Evolutionary conservation across 2,329 filamentous ascomycete genomes (phyloP), one percentile per base, ranked within the genome.

Genomic region (Ophiognomonia clavigignenti-juglandacearum): DNA sequence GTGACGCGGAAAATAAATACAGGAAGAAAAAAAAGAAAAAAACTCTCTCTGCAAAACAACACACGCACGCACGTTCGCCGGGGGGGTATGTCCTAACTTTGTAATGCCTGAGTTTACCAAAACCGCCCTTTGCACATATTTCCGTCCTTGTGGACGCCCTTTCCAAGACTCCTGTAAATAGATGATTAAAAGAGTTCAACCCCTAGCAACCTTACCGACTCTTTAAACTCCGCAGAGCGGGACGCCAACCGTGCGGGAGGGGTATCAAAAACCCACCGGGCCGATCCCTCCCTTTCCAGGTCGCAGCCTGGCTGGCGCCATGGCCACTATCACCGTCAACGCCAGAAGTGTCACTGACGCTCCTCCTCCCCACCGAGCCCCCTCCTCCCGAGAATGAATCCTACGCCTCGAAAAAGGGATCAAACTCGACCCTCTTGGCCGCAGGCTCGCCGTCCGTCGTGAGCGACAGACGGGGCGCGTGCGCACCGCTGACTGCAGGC

Each of bases 391-490:
- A 34, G 32, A 36, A 16, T 23, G 43, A 40, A 45, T 50, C 61
- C 57, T 49, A 54, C 49, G 58, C 52, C 53, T 64, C 65, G 40
- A 62, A 52, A 55, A 71, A 73, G 13, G 70, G 68, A 52, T 77
- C 74, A 39, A 77, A 64, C 58, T 77, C 76, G 43, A 77, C 64
- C 59, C 75, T 70, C 68, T 79, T 79, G 40, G 72, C 64, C 18
- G 75, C 72, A 6, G 72, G 75, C 59, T 75, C 71, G 38, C 51
- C 51, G 7, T 64, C 65, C 35, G 60, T 56, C 23, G 52, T 57
- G 34, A 22, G 26, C 22, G 35, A n/a, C n/a, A n/a, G n/a, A n/a
- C n/a, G n/a, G n/a, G n/a, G n/a, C n/a, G n/a, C n/a, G n/a, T n/a
- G n/a, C n/a, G n/a, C n/a, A n/a, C n/a, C n/a, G n/a, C n/a, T n/a